Conservation (phyloP, 306 rosid species). For the Vigna nakashimae region DNA sequence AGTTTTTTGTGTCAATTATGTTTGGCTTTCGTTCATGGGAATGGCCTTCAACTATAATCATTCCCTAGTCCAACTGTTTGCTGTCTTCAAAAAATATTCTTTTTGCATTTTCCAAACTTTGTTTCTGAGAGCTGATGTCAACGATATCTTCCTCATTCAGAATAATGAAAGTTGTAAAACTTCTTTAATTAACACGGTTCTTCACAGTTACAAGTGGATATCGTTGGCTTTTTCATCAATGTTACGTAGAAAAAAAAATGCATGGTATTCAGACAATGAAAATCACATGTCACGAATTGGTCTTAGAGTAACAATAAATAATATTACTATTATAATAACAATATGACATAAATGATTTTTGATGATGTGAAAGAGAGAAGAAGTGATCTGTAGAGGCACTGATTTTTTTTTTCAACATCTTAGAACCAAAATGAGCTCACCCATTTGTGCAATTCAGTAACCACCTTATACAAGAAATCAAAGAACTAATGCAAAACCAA, state of each 20-base stretch:
- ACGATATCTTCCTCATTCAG: not conserved
- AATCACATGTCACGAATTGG: not conserved
- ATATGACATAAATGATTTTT: not conserved
- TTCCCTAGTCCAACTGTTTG: too few species aligned
- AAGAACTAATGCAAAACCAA: slow-evolving; percentile 31
- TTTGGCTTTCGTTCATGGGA: too few species aligned
- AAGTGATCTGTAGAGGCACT: not conserved
- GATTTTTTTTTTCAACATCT: not conserved
- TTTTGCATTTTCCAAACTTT: slow-evolving; percentile 3
- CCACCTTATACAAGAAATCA: slow-evolving; percentile 28
- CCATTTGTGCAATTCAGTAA: slow-evolving; percentile 34
- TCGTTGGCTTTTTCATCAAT: not conserved
- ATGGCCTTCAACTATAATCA: too few species aligned
- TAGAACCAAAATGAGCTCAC: slow-evolving; percentile 30
- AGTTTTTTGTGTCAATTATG: too few species aligned
- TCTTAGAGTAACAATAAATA: not conserved
- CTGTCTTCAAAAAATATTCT: too few species aligned
- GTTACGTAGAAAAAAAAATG: not conserved
- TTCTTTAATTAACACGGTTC: not conserved
- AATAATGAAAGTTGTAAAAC: not conserved
- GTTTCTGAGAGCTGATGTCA: not conserved
- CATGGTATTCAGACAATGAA: not conserved
- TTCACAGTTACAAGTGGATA: too few species aligned
- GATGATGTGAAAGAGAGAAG: slow-evolving; percentile 28
- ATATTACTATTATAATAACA: not conserved